Evolutionary conservation across 805 yeast species (phyloP).

Genomic region (Komagataella mondaviorum): DNA sequence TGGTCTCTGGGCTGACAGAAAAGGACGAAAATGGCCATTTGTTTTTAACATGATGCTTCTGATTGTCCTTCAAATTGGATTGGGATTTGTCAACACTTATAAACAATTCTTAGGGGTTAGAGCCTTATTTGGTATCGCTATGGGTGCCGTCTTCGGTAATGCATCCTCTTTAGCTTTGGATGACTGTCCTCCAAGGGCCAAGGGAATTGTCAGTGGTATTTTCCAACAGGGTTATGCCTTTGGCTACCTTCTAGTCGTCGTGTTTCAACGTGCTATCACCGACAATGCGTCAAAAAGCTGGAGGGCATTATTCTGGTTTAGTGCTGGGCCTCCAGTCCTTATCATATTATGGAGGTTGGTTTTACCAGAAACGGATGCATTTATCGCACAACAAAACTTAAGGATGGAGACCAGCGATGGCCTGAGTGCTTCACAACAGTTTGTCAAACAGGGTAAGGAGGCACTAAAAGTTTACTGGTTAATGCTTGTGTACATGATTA

Average conservation of each 20-base stretch:
- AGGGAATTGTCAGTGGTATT: slow-evolving; percentile 50
- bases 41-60: slow-evolving; percentile 30
- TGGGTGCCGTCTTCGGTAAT: slow-evolving; percentile 45
- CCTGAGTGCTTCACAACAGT: neutral
- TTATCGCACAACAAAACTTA: slow-evolving; percentile 19
- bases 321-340: slow-evolving; percentile 40
- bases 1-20: slow-evolving; percentile 45
- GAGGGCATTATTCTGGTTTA: slow-evolving; percentile 59
- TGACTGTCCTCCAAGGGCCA: slow-evolving; percentile 36
- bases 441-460: slow-evolving; percentile 1
- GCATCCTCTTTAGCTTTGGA: slow-evolving; percentile 41
- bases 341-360: slow-evolving; percentile 26
- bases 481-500: slow-evolving; percentile 37
- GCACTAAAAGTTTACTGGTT: slow-evolving; percentile 42
- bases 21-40: slow-evolving; percentile 50
- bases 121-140: slow-evolving; percentile 45
- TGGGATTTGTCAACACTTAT: slow-evolving; percentile 46
- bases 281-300: slow-evolving; percentile 35
- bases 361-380: slow-evolving; percentile 42
- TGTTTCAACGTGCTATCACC: slow-evolving; percentile 51
- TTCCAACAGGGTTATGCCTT: slow-evolving; percentile 75
- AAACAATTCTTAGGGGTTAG: slow-evolving; percentile 47
- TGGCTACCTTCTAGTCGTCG: slow-evolving; percentile 52
- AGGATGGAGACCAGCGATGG: slow-evolving; percentile 5
- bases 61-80: slow-evolving; percentile 44